Percentiles rank a stretch among this genome's conserved stretches.
These are phyloP conservation scores for Immersiella caudata DNA, from an alignment of 495 filamentous ascomycete species.

Conservation along the genomic window DNA sequence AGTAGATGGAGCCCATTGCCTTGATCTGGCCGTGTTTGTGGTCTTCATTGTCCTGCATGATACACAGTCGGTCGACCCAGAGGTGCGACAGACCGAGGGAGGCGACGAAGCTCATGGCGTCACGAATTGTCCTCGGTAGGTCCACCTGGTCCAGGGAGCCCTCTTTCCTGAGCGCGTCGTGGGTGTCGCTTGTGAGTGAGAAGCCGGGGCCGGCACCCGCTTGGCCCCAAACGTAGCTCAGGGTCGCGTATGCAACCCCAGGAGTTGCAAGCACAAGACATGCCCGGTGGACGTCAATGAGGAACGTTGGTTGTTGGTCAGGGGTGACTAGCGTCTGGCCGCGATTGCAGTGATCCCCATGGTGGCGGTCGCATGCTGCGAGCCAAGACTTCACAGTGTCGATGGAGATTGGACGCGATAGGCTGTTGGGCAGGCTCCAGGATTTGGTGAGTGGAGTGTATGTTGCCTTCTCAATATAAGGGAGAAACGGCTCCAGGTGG, in stretches of 20 bases:
- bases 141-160: slow-evolving; percentile 5
- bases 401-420: slow-evolving; percentile 22
- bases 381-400: slow-evolving; percentile 22
- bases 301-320: slow-evolving; percentile 15
- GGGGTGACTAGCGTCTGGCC: neutral
- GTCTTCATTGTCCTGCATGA: slow-evolving; percentile 35
- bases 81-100: slow-evolving; percentile 30
- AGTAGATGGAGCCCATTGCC: slow-evolving; percentile 43
- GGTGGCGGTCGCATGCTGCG: slow-evolving; percentile 22
- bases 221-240: slow-evolving; percentile 35
- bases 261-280: slow-evolving; percentile 22
- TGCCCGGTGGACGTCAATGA: slow-evolving; percentile 23
- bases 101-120: slow-evolving; percentile 32
- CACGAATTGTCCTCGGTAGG: slow-evolving; percentile 31
- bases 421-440: slow-evolving; percentile 19
- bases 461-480: slow-evolving; percentile 27
- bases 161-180: neutral
- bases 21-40: slow-evolving; percentile 35
- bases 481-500: slow-evolving; percentile 24
- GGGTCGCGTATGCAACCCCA: slow-evolving; percentile 18
- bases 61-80: slow-evolving; percentile 45
- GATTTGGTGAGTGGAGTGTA: neutral
- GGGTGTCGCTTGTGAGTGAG: slow-evolving; percentile 13
- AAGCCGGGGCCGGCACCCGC: neutral
- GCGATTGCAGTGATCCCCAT: slow-evolving; percentile 18